phyloP scores from a whole-genome alignment of 441 rosid genomes.

The Gossypium armourianum region DNA sequence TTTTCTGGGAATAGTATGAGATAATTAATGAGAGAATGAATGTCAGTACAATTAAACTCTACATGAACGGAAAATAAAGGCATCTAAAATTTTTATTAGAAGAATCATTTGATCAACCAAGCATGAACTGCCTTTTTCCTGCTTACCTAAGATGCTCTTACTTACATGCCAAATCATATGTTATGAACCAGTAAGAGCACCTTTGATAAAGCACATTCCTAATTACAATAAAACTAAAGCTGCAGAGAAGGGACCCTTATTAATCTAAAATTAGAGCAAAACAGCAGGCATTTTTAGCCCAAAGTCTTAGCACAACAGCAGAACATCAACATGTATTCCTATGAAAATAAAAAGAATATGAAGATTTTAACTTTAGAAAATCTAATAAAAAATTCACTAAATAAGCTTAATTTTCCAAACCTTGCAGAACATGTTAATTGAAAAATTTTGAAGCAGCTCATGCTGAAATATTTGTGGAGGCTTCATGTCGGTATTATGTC shows the following conservation, averaged over 20 bases:
- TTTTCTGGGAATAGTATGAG: background rate
- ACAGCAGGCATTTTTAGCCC: background rate
- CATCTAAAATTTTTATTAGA: background rate
- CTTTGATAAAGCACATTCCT: background rate
- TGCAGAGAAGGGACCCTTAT: background rate
- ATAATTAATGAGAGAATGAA: background rate
- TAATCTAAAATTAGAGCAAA: conserved; percentile 8
- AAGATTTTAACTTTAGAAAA: conserved; percentile 3
- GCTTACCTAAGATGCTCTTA: background rate
- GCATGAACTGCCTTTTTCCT: background rate
- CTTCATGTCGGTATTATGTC: conserved; percentile 44
- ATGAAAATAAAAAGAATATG: background rate
- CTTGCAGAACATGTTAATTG: conserved; percentile 97
- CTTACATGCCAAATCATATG: background rate
- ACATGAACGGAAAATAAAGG: background rate
- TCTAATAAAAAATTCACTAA: background rate
- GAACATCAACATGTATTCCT: background rate
- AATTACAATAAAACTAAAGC: background rate
- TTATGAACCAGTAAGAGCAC: background rate
- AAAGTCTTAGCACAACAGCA: background rate
- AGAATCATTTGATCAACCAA: background rate
- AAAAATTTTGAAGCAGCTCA: conserved; percentile 90
- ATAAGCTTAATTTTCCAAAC: conserved; percentile 23
- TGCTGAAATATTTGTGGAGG: conserved; percentile 96
- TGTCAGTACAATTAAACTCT: background rate